Conservation (phyloP, 2,329 filamentous ascomycete genomes). For the Ophiostoma pallidulum region DNA sequence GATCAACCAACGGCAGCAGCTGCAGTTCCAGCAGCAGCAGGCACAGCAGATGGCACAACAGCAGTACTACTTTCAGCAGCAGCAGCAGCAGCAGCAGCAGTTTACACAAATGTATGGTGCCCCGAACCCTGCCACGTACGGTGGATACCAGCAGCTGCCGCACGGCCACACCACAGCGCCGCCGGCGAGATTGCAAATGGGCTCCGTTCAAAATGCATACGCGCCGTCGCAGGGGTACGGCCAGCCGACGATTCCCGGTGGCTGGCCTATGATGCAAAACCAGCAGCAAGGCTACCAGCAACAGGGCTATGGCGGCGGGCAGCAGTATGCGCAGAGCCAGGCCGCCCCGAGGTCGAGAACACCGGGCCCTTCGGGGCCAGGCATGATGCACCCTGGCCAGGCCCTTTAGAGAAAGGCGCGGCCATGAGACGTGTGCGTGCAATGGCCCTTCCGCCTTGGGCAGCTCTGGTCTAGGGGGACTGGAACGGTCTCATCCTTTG, state of each 20-base stretch:
- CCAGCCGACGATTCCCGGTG: neutral
- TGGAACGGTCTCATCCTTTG: too few relatives aligned
- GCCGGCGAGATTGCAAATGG: constrained; percentile 16
- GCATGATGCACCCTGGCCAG: constrained; percentile 23
- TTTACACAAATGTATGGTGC: constrained; percentile 17
- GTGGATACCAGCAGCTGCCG: constrained; percentile 16
- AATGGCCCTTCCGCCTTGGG: too few relatives aligned
- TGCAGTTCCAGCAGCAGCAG: constrained; percentile 28
- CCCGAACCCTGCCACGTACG: constrained; percentile 1
- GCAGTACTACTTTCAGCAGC: constrained; percentile 21
- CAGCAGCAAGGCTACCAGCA: constrained; percentile 13
- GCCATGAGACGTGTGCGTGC: too few relatives aligned
- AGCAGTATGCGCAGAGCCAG: constrained; percentile 18
- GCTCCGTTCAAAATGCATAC: neutral
- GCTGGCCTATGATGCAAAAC: constrained; percentile 11
- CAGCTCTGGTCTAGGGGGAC: too few relatives aligned
- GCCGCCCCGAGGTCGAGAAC: constrained; percentile 13
- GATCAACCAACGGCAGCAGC: constrained; percentile 53
- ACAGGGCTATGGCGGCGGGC: neutral
- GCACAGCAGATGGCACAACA: constrained; percentile 28
- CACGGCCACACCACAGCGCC: constrained; percentile 17
- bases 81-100: constrained; percentile 23
- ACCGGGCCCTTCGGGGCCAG: constrained; percentile 17
- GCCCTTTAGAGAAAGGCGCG: constrained; percentile 21
- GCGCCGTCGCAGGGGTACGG: neutral